Evolutionary conservation across 805 yeast genomes (phyloP).

Genomic region (Starmerella davenportii): DNA sequence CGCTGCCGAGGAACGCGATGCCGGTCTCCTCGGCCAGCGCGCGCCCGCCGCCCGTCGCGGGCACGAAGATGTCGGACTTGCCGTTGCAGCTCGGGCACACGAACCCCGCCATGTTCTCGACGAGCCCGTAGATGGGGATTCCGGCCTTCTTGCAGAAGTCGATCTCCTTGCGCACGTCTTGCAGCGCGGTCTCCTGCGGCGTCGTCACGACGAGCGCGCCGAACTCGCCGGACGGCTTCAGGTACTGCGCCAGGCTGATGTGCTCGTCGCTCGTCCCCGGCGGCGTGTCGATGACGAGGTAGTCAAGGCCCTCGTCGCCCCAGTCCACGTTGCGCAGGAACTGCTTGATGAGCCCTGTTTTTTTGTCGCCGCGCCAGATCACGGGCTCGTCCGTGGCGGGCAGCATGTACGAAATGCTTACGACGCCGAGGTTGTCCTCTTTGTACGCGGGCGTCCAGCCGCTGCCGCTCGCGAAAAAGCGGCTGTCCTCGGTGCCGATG

Average conservation of each 20-base stretch:
- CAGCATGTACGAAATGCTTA: constrained; percentile 88
- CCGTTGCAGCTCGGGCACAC: constrained; percentile 92
- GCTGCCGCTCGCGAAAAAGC: constrained; percentile 68
- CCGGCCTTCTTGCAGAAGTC: constrained; percentile 87
- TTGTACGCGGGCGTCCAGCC: constrained; percentile 98
- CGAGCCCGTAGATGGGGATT: constrained; percentile 70
- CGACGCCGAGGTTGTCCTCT: constrained; percentile 82
- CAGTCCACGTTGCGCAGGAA: constrained; percentile 88
- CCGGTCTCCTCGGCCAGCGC: constrained; percentile 61
- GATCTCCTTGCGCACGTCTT: constrained; percentile 90
- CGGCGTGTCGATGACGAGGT: constrained; percentile 83
- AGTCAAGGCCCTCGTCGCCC: constrained; percentile 51
- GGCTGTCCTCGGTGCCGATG: constrained; percentile 80
- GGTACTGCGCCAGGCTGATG: constrained; percentile 66
- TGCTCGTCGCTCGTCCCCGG: constrained; percentile 99
- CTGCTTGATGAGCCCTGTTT: constrained; percentile 81
- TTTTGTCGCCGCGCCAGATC: constrained; percentile 96
- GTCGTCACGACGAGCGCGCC: constrained; percentile 93
- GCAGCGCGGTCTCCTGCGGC: constrained; percentile 90
- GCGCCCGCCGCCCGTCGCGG: constrained; percentile 95
- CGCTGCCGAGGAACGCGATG: constrained; percentile 71
- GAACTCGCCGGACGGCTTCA: constrained; percentile 80
- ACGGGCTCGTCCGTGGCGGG: constrained; percentile 87
- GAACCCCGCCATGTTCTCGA: constrained; percentile 96
- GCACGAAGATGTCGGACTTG: constrained; percentile 72